Base-by-base conservation (phyloP, 2,329 filamentous ascomycete species). In the Colletotrichum sp. region DNA sequence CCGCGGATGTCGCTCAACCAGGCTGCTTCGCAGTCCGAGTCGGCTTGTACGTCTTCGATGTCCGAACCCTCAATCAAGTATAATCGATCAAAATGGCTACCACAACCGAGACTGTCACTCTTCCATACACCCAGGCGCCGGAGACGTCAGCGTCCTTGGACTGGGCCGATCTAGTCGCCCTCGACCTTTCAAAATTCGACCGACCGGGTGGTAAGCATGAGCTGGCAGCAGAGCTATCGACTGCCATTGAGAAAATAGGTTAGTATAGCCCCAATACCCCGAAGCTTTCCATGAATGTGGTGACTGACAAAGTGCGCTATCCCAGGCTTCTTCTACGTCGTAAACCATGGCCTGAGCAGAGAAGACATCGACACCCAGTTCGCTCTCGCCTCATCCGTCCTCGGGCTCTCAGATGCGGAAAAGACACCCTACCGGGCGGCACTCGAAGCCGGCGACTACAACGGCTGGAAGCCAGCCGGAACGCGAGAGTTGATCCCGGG, bases 341-440 rank as follows among this genome's bases (percentile, higher is more conserved):
- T 88, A 72, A 92, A 93, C 81, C 93, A 90, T 78, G 90, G 88
- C 77, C 88, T 93, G 21, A 84, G 84, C 1, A 90, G 92, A 79
- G 89, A 90, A 59, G 87, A 89, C 55, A 87, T 93, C 1, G 89
- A 92, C 73, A 83, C 84, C 1, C 91, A 93, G 72, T 93, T 93
- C 77, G 89, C 90, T 4, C 85, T 93, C 0, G 91, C 89, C 0
- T 87, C 90, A 39, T 87, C 89, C 18, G 90, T 93, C 78, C 84
- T 84, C 32, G 71, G 80, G 0, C 85, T 93, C 0, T 90, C 91
- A 0, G 83, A 89, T 0, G 89, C 90, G 15, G 90, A 93, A 80
- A 93, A 93, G 80, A 84, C 91, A 73, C 90, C 91, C 78, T 92
- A 89, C 24, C 78, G 80, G 1, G 83, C 85, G 7, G 85, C 90